Base-by-base conservation (phyloP, 176 grass and related monocot species). In the Saccharum officinarum region DNA sequence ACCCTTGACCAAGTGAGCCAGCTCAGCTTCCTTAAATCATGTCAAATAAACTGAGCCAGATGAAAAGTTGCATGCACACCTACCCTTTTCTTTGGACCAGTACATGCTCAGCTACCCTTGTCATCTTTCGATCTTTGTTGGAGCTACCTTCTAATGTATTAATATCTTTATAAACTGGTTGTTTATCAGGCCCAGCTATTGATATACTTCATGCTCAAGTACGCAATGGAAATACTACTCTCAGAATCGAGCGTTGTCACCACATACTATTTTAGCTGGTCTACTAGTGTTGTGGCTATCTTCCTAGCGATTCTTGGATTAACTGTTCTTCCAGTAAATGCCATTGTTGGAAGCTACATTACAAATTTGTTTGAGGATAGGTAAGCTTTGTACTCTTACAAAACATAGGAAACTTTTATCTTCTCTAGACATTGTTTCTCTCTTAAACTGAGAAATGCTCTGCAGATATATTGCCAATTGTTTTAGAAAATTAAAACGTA, bases 131-230 rank as follows among this genome's bases (percentile, higher is more conserved):
- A 28, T 59, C 46, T 83, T 45, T 39, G 12, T 73, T 85, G 77
- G 65, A 76, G n/a, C 41, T 52, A 73, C 2, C n/a, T 46, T 69
- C 12, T 41, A 69, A 13, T 89, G 28, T 78, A 76, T 42, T 16
- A 40, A 50, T 77, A 62, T 67, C 49, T 67, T 57, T 73, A 67
- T 2, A 59, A 40, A 30, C 11, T 18, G 22, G 0, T 78, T 59
- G 18, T 86, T 74, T 89, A 28, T 81, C 87, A 99, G 97, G 91
- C 92, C 75, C 97, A 96, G 61, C 78, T 99, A 71, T 86, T 99
- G 82, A 99, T 94, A 85, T 98, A 99, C 78, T 99, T 99, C 44
- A 99, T 99, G 93, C 91, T 98, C 78, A 98, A 98, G 78, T 99
- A 95, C 25, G 97, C 97, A 7, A 99, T 99, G 97, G 97, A 99